Conservation (phyloP, 1,284 basidiomycete genomes). For the Sporisorium graminicola region DNA sequence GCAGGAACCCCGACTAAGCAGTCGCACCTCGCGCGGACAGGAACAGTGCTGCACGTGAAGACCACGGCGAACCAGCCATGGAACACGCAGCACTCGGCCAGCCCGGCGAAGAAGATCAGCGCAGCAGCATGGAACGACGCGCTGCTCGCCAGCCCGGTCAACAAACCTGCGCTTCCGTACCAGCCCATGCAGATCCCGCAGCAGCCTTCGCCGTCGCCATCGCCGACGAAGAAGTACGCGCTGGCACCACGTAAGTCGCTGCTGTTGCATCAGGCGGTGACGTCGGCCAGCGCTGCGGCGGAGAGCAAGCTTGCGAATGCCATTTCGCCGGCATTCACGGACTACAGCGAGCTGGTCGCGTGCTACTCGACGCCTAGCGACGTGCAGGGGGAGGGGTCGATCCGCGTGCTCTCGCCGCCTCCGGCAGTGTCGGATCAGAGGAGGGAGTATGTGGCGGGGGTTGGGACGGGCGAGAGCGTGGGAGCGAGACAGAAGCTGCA, state of each 20-base stretch:
- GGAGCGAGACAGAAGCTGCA: conserved; percentile 31
- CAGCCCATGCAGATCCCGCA: neutral
- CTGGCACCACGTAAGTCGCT: conserved; percentile 19
- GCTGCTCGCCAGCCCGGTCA: conserved; percentile 28
- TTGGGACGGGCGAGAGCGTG: neutral
- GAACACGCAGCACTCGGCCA: neutral
- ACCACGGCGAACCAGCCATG: conserved; percentile 26
- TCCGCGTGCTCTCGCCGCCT: conserved; percentile 7
- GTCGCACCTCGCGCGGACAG: conserved; percentile 3
- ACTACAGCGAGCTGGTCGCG: conserved; percentile 39
- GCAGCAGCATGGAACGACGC: conserved; percentile 30
- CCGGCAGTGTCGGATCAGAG: neutral
- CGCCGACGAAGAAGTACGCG: neutral
- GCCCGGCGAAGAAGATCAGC: conserved; percentile 16
- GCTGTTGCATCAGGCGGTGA: conserved; percentile 27
- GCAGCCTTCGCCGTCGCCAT: neutral
- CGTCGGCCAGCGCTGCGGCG: neutral
- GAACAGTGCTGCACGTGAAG: conserved; percentile 34
- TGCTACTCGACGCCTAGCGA: conserved; percentile 43
- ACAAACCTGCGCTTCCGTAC: conserved; percentile 12
- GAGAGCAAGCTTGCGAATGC: neutral
- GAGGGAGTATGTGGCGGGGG: neutral
- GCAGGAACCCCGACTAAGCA: conserved; percentile 15
- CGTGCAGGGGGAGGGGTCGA: neutral
- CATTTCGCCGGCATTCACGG: conserved; percentile 23